Conservation (phyloP, 2,329 filamentous ascomycete species). For the Diaporthe ampelina region DNA sequence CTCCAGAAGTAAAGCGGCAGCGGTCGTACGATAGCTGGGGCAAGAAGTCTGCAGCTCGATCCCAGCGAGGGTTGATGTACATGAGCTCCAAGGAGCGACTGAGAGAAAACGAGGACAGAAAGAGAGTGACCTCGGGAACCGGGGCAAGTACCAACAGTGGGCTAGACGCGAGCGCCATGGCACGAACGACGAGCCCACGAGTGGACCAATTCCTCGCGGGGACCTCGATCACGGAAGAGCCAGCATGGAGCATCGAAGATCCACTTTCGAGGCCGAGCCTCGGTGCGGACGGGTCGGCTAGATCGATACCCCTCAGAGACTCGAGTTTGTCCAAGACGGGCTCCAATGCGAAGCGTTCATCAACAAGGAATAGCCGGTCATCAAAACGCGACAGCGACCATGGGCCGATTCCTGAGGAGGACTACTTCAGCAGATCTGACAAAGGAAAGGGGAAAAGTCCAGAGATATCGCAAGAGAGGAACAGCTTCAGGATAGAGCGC, state of each 20-base stretch:
- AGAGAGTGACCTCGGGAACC: slow-evolving; percentile 62
- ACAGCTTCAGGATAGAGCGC: slow-evolving; percentile 25
- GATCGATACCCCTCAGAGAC: slow-evolving; percentile 75
- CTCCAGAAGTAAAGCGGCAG: slow-evolving; percentile 65
- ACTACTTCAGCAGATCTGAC: slow-evolving; percentile 49
- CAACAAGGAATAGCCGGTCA: slow-evolving; percentile 61
- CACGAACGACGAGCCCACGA: slow-evolving; percentile 46
- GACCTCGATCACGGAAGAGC: slow-evolving; percentile 69
- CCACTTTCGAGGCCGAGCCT: slow-evolving; percentile 43
- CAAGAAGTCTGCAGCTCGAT: slow-evolving; percentile 64
- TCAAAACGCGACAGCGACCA: slow-evolving; percentile 63
- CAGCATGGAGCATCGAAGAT: slow-evolving; percentile 48
- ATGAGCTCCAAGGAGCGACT: slow-evolving; percentile 80
- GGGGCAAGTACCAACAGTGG: slow-evolving; percentile 58
- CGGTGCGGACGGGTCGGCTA: slow-evolving; percentile 53
- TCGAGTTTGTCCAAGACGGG: slow-evolving; percentile 75
- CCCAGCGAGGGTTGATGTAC: slow-evolving; percentile 75
- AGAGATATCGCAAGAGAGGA: not conserved
- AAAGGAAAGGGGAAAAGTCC: slow-evolving; percentile 6
- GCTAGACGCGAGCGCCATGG: slow-evolving; percentile 42
- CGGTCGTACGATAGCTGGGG: slow-evolving; percentile 74
- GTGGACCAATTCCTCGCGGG: slow-evolving; percentile 66
- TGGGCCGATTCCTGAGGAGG: slow-evolving; percentile 59
- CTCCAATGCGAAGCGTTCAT: slow-evolving; percentile 66
- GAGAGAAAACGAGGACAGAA: slow-evolving; percentile 75